Evolutionary conservation across 306 rosid genomes (phyloP), one percentile per base, ranked within the genome.

Genomic region (Sindora glabra): DNA sequence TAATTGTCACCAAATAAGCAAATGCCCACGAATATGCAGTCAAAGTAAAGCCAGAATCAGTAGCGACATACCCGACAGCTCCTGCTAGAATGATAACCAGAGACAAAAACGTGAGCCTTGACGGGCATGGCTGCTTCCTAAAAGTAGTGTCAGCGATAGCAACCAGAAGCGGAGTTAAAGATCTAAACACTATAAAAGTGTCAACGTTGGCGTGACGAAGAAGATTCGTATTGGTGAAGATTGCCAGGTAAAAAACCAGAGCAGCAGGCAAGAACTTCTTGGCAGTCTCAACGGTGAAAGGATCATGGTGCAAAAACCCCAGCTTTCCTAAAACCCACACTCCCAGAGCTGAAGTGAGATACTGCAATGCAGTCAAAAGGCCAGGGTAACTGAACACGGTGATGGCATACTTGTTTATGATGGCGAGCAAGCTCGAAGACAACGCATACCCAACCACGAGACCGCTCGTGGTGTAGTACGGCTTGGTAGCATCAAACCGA

Each of bases 21-120:
- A 89, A 89, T 1, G 99, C 99, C 99, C 99, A 89, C 0, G 99
- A 76, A 72, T 89, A 92, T 0, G 99, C 96, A 27, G 95, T 86
- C 48, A 92, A 61, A 25, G 81, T 80, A 68, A 92, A 92, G 7
- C 65, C 96, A 3, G 88, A 86, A 75, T 92, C 99, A 3, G 95
- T 92, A 46, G 86, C 89, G 19, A 92, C 99, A 26, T 92, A 89
- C 14, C 96, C 99, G 19, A 86, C 56, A 32, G 99, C 96, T 46
- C 90, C 95, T n/a, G 78, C 85, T 64, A 92, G 84, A 65, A 92
- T 92, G 44, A 84, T 64, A 48, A 92, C 14, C 65, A 92, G 60
- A 2, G 99, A 86, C 26, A 69, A 44, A 44, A 92, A 92, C 0
- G 99, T 92, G 21, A 86, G 82, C 74, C 78, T 86, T 0, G 95